These are phyloP conservation scores for Penicillium sp. DNA, from an alignment of 2,329 filamentous ascomycete genomes.

Conservation along the genomic window DNA sequence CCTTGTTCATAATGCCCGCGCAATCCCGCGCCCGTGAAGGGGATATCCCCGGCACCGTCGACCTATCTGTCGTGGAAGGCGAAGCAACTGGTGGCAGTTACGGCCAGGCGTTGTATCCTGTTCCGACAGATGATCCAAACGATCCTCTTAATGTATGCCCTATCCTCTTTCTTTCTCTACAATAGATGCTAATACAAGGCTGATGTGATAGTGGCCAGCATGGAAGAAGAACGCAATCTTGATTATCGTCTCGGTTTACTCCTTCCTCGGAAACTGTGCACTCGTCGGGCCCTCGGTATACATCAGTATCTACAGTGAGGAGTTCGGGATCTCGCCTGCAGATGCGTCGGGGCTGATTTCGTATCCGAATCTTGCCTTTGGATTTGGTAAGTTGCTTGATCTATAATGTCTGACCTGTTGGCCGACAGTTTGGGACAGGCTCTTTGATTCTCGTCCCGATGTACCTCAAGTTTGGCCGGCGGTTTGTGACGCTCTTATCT, in stretches of 20 bases:
- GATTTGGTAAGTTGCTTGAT: slow-evolving; percentile 51
- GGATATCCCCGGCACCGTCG: slow-evolving; percentile 62
- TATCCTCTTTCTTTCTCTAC: not conserved
- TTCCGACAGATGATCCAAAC: slow-evolving; percentile 65
- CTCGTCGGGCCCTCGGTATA: slow-evolving; percentile 64
- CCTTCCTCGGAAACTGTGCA: slow-evolving; percentile 63
- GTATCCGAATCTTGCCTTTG: slow-evolving; percentile 65
- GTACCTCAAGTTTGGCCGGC: slow-evolving; percentile 58
- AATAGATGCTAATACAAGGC: not conserved
- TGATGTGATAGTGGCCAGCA: slow-evolving; percentile 53
- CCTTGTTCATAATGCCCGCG: not conserved
- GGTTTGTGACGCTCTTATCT: slow-evolving; percentile 50
- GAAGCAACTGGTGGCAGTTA: slow-evolving; percentile 59
- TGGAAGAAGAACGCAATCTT: slow-evolving; percentile 64
- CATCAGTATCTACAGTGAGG: slow-evolving; percentile 58
- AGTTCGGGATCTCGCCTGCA: slow-evolving; percentile 57
- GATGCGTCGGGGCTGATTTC: slow-evolving; percentile 62
- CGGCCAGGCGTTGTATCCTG: slow-evolving; percentile 65
- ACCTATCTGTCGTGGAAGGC: slow-evolving; percentile 59
- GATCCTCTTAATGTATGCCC: slow-evolving; percentile 58
- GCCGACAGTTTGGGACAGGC: slow-evolving; percentile 30
- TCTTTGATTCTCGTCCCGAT: slow-evolving; percentile 62
- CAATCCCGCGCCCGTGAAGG: slow-evolving; percentile 58
- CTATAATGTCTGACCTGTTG: not conserved
- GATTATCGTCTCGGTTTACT: slow-evolving; percentile 59